Base-by-base conservation (phyloP, 345 rosid species). In the Populus euphratica region DNA sequence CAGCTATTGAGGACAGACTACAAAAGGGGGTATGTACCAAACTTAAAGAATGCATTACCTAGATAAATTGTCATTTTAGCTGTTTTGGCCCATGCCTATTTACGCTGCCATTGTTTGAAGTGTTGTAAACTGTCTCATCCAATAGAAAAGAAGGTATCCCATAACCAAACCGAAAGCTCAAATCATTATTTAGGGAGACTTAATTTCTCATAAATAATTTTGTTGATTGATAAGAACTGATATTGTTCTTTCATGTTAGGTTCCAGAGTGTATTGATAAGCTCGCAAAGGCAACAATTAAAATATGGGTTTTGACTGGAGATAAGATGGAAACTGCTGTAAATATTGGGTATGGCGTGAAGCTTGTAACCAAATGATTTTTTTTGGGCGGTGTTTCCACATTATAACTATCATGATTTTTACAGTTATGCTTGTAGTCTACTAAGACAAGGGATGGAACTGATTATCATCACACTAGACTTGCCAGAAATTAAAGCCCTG, bases 1-100 rank as follows among this genome's bases (percentile, higher is more conserved):
- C 98, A 78, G 99, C 96, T 21, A 96, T 95, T 61, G 97, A 93
- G 85, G 99, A 95, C 84, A 95, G 90, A 84, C 89, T 95, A 41
- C 99, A 95, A 72, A 86, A 86, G 41, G 94, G 97, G 87, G 99
- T 93, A 78, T 82, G 90, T 77, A 66, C 72, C 61, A 47, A 78
- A 75, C 69, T 50, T 21, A 16, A 65, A 38, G 38, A 62, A 41
- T 23, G 61, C 6, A 70, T 54, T 14, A 47, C 54, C 11, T 76
- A 70, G 43, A 56, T 56, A 2, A 21, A 44, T 69, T 20, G 52
- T 52, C 18, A 20, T 33, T 76, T 35, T 10, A 49, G 10, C 52
- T 20, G 10, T 36, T n/a, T 35, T 5, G 6, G 61, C 21, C 59
- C 23, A 4, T 14, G 21, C 61, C 38, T 21, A 63, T 41, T 38